phyloP scores from a whole-genome alignment of 2,329 filamentous ascomycete genomes.

The Trichophyton schoenleinii region DNA sequence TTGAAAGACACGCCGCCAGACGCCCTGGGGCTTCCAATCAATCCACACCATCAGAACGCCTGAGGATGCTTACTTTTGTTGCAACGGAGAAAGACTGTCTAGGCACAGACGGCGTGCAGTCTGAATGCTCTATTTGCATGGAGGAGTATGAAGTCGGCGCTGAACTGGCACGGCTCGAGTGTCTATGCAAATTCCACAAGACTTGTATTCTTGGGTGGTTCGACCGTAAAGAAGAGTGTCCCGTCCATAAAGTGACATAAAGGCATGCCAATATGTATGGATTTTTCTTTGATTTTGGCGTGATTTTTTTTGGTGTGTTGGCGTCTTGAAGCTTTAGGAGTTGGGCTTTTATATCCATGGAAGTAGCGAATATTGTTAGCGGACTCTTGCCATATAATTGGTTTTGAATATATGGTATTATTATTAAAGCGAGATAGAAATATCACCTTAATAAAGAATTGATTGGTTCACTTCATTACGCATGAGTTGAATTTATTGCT shows the following conservation, averaged over 20 bases:
- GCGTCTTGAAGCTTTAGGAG: neutral
- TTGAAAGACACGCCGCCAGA: conserved; percentile 23
- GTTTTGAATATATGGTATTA: too few species aligned
- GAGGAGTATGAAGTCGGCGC: conserved; percentile 51
- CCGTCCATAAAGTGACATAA: conserved; percentile 42
- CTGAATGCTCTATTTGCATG: conserved; percentile 53
- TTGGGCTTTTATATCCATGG: neutral
- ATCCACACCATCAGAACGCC: conserved; percentile 5
- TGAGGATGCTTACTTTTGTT: conserved; percentile 37
- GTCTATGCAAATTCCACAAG: conserved; percentile 52
- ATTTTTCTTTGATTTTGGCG: neutral
- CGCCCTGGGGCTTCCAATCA: conserved; percentile 3
- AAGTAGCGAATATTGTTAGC: too few species aligned
- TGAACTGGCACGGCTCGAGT: conserved; percentile 48
- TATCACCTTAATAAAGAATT: too few species aligned
- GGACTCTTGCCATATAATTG: too few species aligned
- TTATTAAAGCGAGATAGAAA: too few species aligned
- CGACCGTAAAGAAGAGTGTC: conserved; percentile 46
- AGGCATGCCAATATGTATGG: neutral
- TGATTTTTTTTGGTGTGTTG: neutral
- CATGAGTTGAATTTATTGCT: too few species aligned
- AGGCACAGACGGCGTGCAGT: conserved; percentile 38
- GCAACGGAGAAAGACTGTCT: conserved; percentile 54
- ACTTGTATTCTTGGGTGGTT: conserved; percentile 51
- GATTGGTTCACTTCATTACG: too few species aligned